These are phyloP conservation scores for Apophysomyces trapeziformis DNA, from an alignment of 371 early-diverging fungal species.

Conservation along the genomic window DNA sequence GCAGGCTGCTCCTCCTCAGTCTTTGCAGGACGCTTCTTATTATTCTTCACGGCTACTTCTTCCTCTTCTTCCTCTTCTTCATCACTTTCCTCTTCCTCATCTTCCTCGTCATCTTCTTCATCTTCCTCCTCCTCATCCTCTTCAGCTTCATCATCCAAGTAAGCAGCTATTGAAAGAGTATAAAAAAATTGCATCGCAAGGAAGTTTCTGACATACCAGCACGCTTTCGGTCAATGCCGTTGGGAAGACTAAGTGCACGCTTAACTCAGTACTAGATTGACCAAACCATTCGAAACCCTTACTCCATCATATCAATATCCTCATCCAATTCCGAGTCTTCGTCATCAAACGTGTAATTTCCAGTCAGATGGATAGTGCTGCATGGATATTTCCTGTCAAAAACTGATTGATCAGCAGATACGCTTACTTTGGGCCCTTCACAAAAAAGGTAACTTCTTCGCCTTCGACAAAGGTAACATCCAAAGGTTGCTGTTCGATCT, in stretches of 20 bases:
- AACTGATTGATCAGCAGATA: neutral
- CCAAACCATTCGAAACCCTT: neutral
- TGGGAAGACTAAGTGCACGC: neutral
- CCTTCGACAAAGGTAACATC: slow-evolving; percentile 80
- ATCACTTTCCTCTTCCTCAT: neutral
- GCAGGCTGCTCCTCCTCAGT: neutral
- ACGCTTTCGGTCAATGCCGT: neutral
- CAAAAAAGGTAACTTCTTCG: slow-evolving; percentile 75
- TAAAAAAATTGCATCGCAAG: neutral
- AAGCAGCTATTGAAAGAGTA: neutral
- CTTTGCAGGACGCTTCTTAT: slow-evolving; percentile 17
- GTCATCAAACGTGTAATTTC: slow-evolving; percentile 29
- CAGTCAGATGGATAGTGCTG: slow-evolving; percentile 32
- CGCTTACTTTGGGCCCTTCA: slow-evolving; percentile 60
- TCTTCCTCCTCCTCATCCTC: slow-evolving; percentile 19
- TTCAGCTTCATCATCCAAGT: slow-evolving; percentile 15
- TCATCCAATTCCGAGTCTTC: slow-evolving; percentile 17
- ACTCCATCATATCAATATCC: slow-evolving; percentile 2
- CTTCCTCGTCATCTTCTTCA: slow-evolving; percentile 2
- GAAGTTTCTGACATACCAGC: neutral
- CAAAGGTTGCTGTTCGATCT: slow-evolving; percentile 64
- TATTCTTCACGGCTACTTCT: slow-evolving; percentile 10
- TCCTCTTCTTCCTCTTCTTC: slow-evolving; percentile 12
- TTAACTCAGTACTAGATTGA: neutral
- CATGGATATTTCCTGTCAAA: neutral